Base-by-base conservation (phyloP, 352 stramenopile species). In the Phytopythium aichiense region DNA sequence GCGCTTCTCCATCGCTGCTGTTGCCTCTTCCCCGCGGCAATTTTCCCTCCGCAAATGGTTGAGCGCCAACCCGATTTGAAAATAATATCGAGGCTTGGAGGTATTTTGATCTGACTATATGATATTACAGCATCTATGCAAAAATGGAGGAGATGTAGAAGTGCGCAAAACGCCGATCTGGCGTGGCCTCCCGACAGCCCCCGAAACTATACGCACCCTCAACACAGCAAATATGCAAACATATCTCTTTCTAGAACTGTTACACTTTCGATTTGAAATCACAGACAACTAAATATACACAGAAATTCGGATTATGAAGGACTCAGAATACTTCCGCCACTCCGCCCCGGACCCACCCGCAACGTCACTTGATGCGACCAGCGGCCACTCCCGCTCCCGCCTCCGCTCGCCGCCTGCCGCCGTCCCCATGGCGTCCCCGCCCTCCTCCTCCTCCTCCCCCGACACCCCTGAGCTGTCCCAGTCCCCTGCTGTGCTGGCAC, bases 401-500 rank as follows among this genome's bases (percentile, higher is more conserved):
- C 13, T 35, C 48, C 2, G 20, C 18, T 6, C 48, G 48, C 25
- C 23, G 20, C 18, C 15, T 16, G 35, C 35, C 35, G 35, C 35
- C 35, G 35, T 1, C 35, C 12, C 22, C n/a, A 31, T 31, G 28
- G 2, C 28, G 28, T 12, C 15, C 28, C 3, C 16, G 7, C 0
- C 33, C 12, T 40, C 28, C 49, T 25, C 25, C 20, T 35, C 22
- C 49, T 37, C 33, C 28, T 55, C 28, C 28, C 25, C 16, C 18
- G n/a, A 2, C 16, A 31, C 69, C 46, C 20, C 46, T 30, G 28
- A 31, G 28, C 28, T 31, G 28, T 31, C 28, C 35, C 35, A 40
- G 35, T 40, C 35, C 1, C 35, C 4, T 48, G 66, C 3, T 25
- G 67, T 81, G 59, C 66, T 67, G 25, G 58, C 73, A 25, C 65